Percentiles rank a stretch among this genome's conserved stretches.
These are phyloP conservation scores for Fraxinus angustifolia DNA, from an alignment of 305 asterid species.

Conservation along the genomic window DNA sequence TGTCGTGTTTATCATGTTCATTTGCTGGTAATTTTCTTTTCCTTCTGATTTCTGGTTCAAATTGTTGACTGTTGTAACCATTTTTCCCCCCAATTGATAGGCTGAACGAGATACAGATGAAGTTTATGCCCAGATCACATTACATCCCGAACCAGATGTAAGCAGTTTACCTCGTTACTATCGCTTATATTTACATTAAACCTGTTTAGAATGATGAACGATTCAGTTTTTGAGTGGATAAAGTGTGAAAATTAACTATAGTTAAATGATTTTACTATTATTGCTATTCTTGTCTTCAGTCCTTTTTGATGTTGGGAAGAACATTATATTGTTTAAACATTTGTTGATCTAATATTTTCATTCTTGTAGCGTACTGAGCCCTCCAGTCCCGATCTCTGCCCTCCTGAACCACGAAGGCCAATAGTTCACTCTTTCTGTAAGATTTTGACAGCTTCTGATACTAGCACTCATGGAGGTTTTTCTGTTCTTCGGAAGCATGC, in stretches of 20 bases:
- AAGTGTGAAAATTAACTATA: neutral
- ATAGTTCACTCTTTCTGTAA: conserved; percentile 61
- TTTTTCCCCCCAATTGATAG: conserved; percentile 29
- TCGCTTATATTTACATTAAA: neutral
- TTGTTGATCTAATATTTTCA: neutral
- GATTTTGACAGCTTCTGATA: conserved; percentile 86
- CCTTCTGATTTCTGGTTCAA: neutral
- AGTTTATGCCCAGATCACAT: conserved; percentile 76
- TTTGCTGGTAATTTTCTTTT: conserved; percentile 40
- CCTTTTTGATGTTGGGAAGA: neutral
- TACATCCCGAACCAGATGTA: conserved; percentile 53
- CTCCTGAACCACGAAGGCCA: conserved; percentile 50
- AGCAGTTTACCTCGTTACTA: conserved; percentile 13
- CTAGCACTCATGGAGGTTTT: conserved; percentile 97
- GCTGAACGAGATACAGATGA: conserved; percentile 82
- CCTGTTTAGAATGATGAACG: neutral
- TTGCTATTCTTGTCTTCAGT: neutral
- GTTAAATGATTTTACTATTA: neutral
- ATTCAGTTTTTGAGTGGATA: neutral
- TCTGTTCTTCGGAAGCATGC: conserved; percentile 92
- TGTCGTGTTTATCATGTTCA: conserved; percentile 53
- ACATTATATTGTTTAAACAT: neutral
- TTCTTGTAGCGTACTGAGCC: conserved; percentile 68
- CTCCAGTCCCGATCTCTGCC: conserved; percentile 39
- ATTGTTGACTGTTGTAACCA: neutral